Percentiles rank a stretch among this genome's conserved stretches.
phyloP scores from a whole-genome alignment of 78 protist species.

The Emiliania huxleyi region DNA sequence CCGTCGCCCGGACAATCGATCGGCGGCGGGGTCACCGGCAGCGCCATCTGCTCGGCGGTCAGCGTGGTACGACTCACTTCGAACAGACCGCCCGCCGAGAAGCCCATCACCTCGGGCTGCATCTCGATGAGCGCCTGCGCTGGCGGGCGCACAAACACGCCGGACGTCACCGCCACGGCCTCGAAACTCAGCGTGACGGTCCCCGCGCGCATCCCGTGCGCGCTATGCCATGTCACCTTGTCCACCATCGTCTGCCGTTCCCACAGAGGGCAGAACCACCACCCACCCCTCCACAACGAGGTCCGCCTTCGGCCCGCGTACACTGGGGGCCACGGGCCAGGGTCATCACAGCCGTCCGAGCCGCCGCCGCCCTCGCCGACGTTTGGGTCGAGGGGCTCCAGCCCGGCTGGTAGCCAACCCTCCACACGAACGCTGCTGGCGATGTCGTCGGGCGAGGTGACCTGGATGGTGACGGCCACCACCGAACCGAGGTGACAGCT shows the following conservation, averaged over 20 bases:
- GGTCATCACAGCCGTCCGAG: no score
- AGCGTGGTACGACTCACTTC: no score
- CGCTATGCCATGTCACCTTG: background rate
- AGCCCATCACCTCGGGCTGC: conserved; percentile 11
- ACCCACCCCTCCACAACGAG: no score
- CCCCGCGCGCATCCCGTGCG: background rate
- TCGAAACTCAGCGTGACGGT: background rate
- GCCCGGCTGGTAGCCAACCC: background rate
- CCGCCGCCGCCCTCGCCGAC: no score
- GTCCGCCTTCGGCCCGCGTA: no score
- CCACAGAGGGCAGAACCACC: background rate
- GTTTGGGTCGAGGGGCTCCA: background rate
- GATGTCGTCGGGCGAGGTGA: background rate
- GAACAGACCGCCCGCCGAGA: background rate
- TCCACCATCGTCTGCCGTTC: background rate
- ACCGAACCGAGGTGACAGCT: no score
- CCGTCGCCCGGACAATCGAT: no score
- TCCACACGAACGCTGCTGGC: background rate
- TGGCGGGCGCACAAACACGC: background rate
- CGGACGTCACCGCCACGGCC: background rate
- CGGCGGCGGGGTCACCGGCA: no score
- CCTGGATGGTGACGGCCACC: background rate
- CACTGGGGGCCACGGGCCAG: background rate
- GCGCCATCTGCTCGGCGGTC: no score
- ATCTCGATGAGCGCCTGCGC: background rate